These are phyloP conservation scores for Chlamydomonas reinhardtii DNA, from an alignment of 163 green algal genomes.

Conservation along the genomic window DNA sequence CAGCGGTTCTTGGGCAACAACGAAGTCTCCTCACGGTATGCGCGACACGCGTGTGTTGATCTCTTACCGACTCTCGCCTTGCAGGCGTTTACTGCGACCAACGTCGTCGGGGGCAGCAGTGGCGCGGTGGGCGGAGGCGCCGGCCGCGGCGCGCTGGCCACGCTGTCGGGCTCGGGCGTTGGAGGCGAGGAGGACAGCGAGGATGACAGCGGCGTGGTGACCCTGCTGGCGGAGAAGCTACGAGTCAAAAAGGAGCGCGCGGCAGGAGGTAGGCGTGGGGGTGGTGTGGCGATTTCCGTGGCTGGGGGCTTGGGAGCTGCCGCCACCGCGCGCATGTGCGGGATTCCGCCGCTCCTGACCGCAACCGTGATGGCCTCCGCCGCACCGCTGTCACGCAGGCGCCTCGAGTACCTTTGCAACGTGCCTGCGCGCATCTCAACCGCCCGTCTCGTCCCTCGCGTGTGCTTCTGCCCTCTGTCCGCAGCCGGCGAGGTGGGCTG, in stretches of 20 bases:
- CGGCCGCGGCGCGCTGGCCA: not conserved
- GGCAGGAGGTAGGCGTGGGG: not conserved
- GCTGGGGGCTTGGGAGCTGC: too few species aligned
- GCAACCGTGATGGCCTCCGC: too few species aligned
- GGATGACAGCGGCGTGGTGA: conserved; percentile 5
- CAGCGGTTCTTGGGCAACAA: too few species aligned
- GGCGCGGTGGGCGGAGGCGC: conserved; percentile 27
- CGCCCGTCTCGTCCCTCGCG: not conserved
- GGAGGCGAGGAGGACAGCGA: conserved; percentile 9
- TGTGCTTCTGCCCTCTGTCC: not conserved
- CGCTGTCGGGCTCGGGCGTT: not conserved
- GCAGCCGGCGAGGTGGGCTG: conserved; percentile 76
- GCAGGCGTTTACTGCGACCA: conserved; percentile 71
- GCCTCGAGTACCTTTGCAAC: too few species aligned
- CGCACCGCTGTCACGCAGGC: too few species aligned
- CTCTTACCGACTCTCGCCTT: too few species aligned
- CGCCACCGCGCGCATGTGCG: too few species aligned
- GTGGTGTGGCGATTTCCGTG: not conserved
- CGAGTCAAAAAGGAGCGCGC: conserved; percentile 48
- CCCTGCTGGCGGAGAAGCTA: conserved; percentile 62
- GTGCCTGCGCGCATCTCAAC: too few species aligned
- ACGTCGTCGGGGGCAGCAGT: conserved; percentile 62
- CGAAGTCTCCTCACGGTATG: too few species aligned
- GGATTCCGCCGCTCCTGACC: too few species aligned
- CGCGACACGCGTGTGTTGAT: too few species aligned